Evolutionary conservation across 2,329 filamentous ascomycete genomes (phyloP), one percentile per base, ranked within the genome.

Genomic region (Lasiodiplodia gonubiensis): DNA sequence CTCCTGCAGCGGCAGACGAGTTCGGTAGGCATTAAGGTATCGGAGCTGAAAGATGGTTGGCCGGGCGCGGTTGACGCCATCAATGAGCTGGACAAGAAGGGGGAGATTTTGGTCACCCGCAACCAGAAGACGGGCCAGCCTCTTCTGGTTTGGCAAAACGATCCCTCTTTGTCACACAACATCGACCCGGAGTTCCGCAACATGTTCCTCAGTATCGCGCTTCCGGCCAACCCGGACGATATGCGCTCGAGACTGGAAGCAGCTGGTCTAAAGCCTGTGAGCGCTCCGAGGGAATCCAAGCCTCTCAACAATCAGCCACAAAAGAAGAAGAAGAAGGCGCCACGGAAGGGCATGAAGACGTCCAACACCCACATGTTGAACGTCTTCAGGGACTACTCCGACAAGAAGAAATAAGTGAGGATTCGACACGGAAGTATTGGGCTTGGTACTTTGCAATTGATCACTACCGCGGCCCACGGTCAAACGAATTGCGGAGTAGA

Each of bases 41-140:
- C 93, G 78, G 93, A 97, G 74, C 86, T 99, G 69, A 97, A 97
- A 80, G 95, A 99, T 77, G 95, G 95, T 70, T 99, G 95, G 95
- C 89, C 90, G 27, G 90, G 90, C 73, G 96, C 93, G 74, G 89
- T 94, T 69, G 87, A 90, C 23, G 87, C 91, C 11, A 91, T 99
- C 76, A 87, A 91, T 70, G 84, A 87, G 72, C 85, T 99, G 63
- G 94, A 97, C 82, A 81, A 80, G 49, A 87, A 92, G 76, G 90
- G 94, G 75, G 90, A 90, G 78, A 85, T 98, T 54, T 85, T 98
- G 42, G 92, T 97, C 6, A 91, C 92, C 25, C 88, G 94, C 69
- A 94, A 94, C 67, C 96, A 95, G 81, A 98, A 98, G 82, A 94
- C 98, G 77, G 90, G 92, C 75, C 87, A 92, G 72, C 90, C 94